Evolutionary conservation across 2,329 filamentous ascomycete species (phyloP).

Genomic region (Colletotrichum noveboracense): DNA sequence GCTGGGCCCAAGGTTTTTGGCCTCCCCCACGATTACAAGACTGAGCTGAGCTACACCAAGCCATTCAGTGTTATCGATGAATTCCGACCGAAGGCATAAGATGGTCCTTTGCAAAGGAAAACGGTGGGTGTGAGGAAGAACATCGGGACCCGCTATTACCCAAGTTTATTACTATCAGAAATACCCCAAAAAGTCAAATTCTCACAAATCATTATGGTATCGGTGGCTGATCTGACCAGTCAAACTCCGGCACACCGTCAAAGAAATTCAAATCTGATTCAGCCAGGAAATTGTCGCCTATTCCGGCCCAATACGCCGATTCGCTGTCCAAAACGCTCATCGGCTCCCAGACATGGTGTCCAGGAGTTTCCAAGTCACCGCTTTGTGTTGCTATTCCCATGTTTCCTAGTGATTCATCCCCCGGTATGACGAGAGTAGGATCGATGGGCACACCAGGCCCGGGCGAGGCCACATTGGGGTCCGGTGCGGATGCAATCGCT

Average conservation of each 20-base stretch:
- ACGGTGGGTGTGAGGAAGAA: not conserved
- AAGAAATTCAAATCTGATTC: not conserved
- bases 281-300: not conserved
- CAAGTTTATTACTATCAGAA: not conserved
- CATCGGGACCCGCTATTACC: not conserved
- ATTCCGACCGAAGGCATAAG: not conserved
- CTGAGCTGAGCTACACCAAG: conserved; percentile 14
- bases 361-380: not conserved
- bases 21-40: conserved; percentile 20
- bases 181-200: not conserved
- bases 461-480: not conserved
- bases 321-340: not conserved
- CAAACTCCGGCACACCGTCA: not conserved
- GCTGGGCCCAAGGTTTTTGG: conserved; percentile 24
- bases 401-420: not conserved
- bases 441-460: not conserved
- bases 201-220: not conserved
- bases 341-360: not conserved
- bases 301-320: not conserved
- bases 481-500: not conserved
- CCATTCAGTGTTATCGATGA: conserved; percentile 23
- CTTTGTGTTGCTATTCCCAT: not conserved
- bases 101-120: not conserved
- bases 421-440: not conserved
- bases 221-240: not conserved